Conservation (phyloP, 768 basidiomycete genomes). For the Fomitopsis pulvina region DNA sequence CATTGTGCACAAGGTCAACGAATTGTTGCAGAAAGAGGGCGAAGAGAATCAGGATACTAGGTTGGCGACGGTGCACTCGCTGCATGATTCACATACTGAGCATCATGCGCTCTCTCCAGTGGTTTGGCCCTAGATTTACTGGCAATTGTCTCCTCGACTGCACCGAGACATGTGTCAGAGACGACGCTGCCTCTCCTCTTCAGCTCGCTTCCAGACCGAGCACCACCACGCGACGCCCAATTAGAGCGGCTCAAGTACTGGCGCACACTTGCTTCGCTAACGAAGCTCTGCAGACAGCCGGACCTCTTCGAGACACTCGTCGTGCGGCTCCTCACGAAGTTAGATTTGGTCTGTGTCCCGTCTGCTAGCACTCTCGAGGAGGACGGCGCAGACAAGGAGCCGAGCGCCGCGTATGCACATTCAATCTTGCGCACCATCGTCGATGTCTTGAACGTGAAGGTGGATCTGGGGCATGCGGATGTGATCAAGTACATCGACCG, state of each 20-base stretch:
- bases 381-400: constrained; percentile 40
- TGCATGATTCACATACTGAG: no score
- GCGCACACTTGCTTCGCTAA: constrained; percentile 61
- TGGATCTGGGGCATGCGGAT: constrained; percentile 48
- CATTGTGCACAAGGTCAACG: constrained; percentile 69
- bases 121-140: constrained; percentile 56
- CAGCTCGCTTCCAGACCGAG: constrained; percentile 58
- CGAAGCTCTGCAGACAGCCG: constrained; percentile 63
- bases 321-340: constrained; percentile 66
- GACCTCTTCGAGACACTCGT: constrained; percentile 83
- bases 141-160: constrained; percentile 48
- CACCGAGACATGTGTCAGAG: constrained; percentile 60
- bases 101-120: constrained; percentile 30
- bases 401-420: constrained; percentile 78
- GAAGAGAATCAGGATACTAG: constrained; percentile 47
- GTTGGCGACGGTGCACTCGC: constrained; percentile 21
- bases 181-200: constrained; percentile 82
- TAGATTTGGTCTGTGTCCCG: constrained; percentile 58
- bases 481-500: constrained; percentile 75
- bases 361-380: constrained; percentile 15
- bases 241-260: constrained; percentile 58
- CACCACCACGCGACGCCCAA: constrained; percentile 48
- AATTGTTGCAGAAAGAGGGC: constrained; percentile 49
- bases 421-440: constrained; percentile 69
- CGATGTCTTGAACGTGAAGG: constrained; percentile 51